Evolutionary conservation across 2,329 filamentous ascomycete species (phyloP).

Genomic region (Alternaria alternata): DNA sequence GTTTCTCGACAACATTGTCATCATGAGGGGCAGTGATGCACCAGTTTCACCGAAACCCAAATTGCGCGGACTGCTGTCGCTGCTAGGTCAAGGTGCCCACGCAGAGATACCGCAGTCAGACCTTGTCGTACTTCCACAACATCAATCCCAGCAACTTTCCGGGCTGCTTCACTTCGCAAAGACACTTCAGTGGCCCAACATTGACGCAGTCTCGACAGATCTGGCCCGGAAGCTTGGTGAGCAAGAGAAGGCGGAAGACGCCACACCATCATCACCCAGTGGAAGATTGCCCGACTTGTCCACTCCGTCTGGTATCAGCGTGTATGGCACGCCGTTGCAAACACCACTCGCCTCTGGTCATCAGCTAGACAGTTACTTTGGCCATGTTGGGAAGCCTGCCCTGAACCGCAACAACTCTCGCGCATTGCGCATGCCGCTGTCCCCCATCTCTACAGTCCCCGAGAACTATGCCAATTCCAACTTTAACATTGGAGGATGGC

Average conservation of each 20-base stretch:
- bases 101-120: slow-evolving; percentile 33
- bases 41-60: slow-evolving; percentile 30
- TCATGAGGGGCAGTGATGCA: slow-evolving; percentile 41
- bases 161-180: slow-evolving; percentile 62
- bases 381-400: slow-evolving; percentile 35
- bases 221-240: slow-evolving; percentile 50
- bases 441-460: slow-evolving; percentile 24
- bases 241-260: slow-evolving; percentile 22
- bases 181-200: slow-evolving; percentile 59
- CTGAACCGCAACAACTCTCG: slow-evolving; percentile 38
- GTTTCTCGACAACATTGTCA: slow-evolving; percentile 61
- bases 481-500: slow-evolving; percentile 59
- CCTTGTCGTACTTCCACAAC: slow-evolving; percentile 46
- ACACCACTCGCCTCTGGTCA: slow-evolving; percentile 44
- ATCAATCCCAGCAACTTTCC: slow-evolving; percentile 54
- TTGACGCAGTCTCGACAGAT: slow-evolving; percentile 49
- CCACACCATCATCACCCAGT: slow-evolving; percentile 26
- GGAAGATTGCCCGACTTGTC: slow-evolving; percentile 35
- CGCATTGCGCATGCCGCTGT: slow-evolving; percentile 43
- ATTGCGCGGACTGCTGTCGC: slow-evolving; percentile 38
- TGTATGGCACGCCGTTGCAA: slow-evolving; percentile 50
- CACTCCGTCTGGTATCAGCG: slow-evolving; percentile 43
- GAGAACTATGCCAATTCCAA: slow-evolving; percentile 21
- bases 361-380: slow-evolving; percentile 48
- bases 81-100: slow-evolving; percentile 33